A percentile compares a stretch with the other conserved stretches of the same genome.
Evolutionary conservation across 108 stramenopile species (phyloP).

Genomic region (Skeletonema tropicum): DNA sequence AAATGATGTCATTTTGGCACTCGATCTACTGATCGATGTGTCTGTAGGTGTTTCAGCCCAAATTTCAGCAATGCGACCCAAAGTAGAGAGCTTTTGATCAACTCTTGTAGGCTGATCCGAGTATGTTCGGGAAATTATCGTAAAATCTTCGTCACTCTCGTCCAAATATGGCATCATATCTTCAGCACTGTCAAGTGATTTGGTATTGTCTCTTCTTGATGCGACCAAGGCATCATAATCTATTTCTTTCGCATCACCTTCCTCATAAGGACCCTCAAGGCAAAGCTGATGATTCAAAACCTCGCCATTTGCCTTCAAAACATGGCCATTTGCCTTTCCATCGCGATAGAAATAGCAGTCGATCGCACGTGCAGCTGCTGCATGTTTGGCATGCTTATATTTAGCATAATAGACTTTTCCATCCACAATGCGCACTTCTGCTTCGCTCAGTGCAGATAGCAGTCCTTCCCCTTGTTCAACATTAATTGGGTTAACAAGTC

Average conservation of each 20-base stretch:
- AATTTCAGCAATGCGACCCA: slow-evolving; percentile 49
- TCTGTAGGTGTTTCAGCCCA: slow-evolving; percentile 32
- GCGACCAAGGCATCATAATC: slow-evolving; percentile 9
- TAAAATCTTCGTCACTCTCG: slow-evolving; percentile 4
- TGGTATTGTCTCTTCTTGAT: background rate
- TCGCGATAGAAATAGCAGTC: slow-evolving; percentile 38
- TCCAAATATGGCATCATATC: slow-evolving; percentile 9
- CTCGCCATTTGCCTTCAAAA: background rate
- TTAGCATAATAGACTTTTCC: slow-evolving; percentile 28
- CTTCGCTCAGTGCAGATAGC: slow-evolving; percentile 10
- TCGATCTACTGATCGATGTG: background rate
- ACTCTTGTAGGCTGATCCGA: background rate
- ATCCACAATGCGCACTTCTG: slow-evolving; percentile 6
- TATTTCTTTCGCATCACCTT: slow-evolving; percentile 1
- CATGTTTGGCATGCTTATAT: slow-evolving; percentile 10
- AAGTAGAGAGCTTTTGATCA: slow-evolving; percentile 35
- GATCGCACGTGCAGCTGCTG: slow-evolving; percentile 45
- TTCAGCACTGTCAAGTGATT: background rate
- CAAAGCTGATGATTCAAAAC: slow-evolving; percentile 18
- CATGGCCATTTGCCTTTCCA: background rate
- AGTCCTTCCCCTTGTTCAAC: background rate
- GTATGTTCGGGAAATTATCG: background rate
- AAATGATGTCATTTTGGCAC: background rate
- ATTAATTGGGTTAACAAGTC: slow-evolving; percentile 13
- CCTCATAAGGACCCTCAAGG: slow-evolving; percentile 24